Evolutionary conservation across 1,284 basidiomycete genomes (phyloP).

Genomic region (Exsudoporus floridanus): DNA sequence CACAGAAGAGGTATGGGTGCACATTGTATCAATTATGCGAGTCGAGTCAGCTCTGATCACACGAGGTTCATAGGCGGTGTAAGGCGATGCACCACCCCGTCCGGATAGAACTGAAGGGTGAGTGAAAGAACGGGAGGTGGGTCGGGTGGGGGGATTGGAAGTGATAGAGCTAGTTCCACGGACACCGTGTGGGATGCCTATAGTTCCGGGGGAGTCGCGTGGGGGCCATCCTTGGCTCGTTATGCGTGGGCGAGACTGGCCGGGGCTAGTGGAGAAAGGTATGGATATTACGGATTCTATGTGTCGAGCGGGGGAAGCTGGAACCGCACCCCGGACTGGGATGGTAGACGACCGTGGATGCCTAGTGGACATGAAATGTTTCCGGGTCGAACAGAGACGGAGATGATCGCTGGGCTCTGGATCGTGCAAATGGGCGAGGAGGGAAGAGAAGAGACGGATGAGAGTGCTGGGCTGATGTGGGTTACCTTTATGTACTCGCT

Average conservation of each 20-base stretch:
- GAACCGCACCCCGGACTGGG: slow-evolving; percentile 50
- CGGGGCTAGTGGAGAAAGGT: slow-evolving; percentile 46
- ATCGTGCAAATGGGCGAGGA: neutral
- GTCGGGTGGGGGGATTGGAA: slow-evolving; percentile 41
- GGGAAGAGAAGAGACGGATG: neutral
- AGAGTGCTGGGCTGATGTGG: slow-evolving; percentile 6
- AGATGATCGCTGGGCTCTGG: neutral
- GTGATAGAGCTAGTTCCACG: slow-evolving; percentile 35
- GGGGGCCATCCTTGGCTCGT: slow-evolving; percentile 32
- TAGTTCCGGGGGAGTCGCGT: slow-evolving; percentile 31
- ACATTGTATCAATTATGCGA: slow-evolving; percentile 40
- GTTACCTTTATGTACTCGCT: slow-evolving; percentile 19
- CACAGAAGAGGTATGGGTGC: slow-evolving; percentile 32
- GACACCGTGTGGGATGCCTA: slow-evolving; percentile 36
- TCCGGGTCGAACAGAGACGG: neutral
- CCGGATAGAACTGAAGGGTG: slow-evolving; percentile 24
- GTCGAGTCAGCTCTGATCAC: slow-evolving; percentile 54
- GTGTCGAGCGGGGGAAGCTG: slow-evolving; percentile 50
- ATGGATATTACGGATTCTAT: slow-evolving; percentile 64
- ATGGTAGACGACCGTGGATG: slow-evolving; percentile 62
- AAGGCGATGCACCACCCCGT: slow-evolving; percentile 23
- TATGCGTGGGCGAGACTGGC: slow-evolving; percentile 38
- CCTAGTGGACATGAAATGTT: slow-evolving; percentile 46
- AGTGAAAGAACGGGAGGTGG: slow-evolving; percentile 39
- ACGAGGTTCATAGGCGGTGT: slow-evolving; percentile 57